Evolutionary conservation across 257 asterid genomes (phyloP).

Genomic region (Cinchona pubescens): DNA sequence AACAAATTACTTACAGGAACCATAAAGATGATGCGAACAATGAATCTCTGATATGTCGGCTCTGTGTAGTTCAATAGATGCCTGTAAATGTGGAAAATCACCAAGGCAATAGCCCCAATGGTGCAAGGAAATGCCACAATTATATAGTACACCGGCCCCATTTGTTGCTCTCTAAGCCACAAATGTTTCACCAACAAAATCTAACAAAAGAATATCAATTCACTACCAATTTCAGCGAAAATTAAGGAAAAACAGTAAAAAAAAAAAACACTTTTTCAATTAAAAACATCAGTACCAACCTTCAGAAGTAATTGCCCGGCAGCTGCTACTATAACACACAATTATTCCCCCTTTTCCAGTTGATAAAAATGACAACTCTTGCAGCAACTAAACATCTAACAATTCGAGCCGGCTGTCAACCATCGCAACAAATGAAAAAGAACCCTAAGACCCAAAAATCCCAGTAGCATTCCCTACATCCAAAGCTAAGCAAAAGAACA

Average conservation of each 20-base stretch:
- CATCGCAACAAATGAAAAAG: conserved; percentile 1
- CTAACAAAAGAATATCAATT: conserved; percentile 2
- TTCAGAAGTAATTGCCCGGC: background rate
- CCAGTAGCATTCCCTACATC: background rate
- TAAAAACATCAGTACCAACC: background rate
- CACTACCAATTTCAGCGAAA: background rate
- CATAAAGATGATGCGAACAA: conserved; percentile 97
- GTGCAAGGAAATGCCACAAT: conserved; percentile 91
- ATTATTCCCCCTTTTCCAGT: background rate
- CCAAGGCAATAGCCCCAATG: conserved; percentile 70
- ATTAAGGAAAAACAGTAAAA: background rate
- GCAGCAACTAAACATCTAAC: background rate
- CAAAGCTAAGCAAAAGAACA: background rate
- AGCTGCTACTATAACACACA: background rate
- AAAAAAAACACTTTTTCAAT: too few relatives aligned
- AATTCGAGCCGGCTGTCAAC: background rate
- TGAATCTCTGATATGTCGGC: conserved; percentile 89
- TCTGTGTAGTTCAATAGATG: conserved; percentile 94
- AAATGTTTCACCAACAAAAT: conserved; percentile 4
- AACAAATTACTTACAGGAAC: conserved; percentile 72
- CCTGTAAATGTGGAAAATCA: conserved; percentile 68
- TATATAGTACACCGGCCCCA: conserved; percentile 79
- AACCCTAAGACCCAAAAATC: conserved; percentile 8
- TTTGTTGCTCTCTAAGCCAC: conserved; percentile 21
- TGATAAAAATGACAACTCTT: background rate